phyloP scores from a whole-genome alignment of 2,329 filamentous ascomycete species.

The Grosmannia huntii region DNA sequence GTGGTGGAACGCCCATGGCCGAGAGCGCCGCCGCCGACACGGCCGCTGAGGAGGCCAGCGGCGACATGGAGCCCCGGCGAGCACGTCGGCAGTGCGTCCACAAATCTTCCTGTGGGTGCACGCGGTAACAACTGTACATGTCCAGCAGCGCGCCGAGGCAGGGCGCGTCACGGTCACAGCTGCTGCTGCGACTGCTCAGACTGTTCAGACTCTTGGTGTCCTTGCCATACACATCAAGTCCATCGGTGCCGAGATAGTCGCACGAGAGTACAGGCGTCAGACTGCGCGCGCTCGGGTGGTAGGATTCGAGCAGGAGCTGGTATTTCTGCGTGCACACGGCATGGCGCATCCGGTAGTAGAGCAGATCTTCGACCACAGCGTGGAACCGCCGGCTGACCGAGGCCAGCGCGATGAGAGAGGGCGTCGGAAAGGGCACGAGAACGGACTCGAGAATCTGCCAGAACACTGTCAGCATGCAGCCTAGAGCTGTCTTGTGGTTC shows the following conservation, averaged over 20 bases:
- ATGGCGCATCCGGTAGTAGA: constrained; percentile 21
- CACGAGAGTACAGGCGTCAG: constrained; percentile 57
- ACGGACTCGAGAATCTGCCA: constrained; percentile 20
- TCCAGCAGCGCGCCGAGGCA: constrained; percentile 30
- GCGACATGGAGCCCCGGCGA: not conserved
- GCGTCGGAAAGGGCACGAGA: constrained; percentile 17
- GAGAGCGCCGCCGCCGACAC: not conserved
- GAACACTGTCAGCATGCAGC: too few relatives aligned
- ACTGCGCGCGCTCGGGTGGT: constrained; percentile 56
- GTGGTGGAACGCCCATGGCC: not conserved
- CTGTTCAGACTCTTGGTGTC: not conserved
- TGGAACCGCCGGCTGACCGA: constrained; percentile 19
- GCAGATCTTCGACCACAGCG: constrained; percentile 15
- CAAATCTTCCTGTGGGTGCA: constrained; percentile 43
- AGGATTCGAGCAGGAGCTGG: constrained; percentile 65
- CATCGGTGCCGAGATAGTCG: constrained; percentile 51
- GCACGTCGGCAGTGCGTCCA: constrained; percentile 9
- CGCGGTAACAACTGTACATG: constrained; percentile 61
- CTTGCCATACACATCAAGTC: constrained; percentile 26
- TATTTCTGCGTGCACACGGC: constrained; percentile 47
- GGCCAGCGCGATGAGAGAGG: constrained; percentile 16
- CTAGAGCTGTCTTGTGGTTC: too few relatives aligned
- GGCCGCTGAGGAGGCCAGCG: not conserved
- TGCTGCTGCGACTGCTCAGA: constrained; percentile 6
- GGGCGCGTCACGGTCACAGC: not conserved